Base-by-base conservation (phyloP, 129 eudicot species). In the Flaveria linearis region DNA sequence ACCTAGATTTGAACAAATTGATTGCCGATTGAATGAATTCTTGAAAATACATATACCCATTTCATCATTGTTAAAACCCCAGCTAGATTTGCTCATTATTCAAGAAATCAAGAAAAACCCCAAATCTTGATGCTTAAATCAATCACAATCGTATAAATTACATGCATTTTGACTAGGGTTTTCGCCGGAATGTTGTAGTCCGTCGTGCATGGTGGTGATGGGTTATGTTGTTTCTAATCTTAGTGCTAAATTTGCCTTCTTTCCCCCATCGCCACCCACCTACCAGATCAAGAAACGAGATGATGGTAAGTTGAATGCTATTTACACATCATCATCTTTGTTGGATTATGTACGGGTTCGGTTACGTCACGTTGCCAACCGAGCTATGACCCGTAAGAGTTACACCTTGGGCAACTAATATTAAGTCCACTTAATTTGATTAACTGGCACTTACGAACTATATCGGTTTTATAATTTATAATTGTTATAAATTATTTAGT, bases 191-290 rank as follows among this genome's bases (percentile, higher is more conserved):
- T 60, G 66, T 58, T 50, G 33, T 62, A 73, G 25, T 56, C 73
- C 47, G 71, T 9, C 66, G 49, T 30, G 77, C 45, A 62, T 4
- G 69, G 51, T 33, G 78, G 73, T 16, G 57, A 91, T 91, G 97
- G 97, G 97, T 66, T 91, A 93, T 82, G 52, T 87, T 53, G 58
- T 91, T 1, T 91, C 97, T 55, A 85, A 81, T 66, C 80, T 91
- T 51, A 91, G 91, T 26, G 89, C 97, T 3, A 91, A 88, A 79
- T 91, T 91, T 60, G 93, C 97, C 11, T 91, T 91, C 84, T 91
- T 88, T 58, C 97, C 97, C 9, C 97, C 97, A n/a, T 75, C 88
- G 7, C 97, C 97, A 13, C 74, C 93, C 12, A 91, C 97, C 3
- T 91, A 91, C 67, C 87, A 86, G 84, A 86, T 91, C 71, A 88